Percentiles rank a stretch among this genome's conserved stretches.
Conservation (phyloP, 2,329 filamentous ascomycete species). For the Meredithiella fracta region DNA sequence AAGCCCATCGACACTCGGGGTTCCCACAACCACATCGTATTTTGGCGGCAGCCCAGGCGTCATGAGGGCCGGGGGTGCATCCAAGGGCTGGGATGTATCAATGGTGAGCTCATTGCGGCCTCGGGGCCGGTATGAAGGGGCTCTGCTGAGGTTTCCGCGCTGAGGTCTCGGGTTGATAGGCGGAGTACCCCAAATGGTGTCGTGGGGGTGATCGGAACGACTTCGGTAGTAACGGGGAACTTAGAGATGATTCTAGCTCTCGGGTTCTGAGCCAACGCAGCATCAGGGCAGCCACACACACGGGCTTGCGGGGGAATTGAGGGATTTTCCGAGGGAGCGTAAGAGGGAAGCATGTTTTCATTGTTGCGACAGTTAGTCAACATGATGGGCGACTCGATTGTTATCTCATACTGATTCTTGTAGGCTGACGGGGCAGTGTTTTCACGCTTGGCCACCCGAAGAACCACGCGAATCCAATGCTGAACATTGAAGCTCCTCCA, state of each 20-base stretch:
- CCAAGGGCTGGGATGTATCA: slow-evolving; percentile 55
- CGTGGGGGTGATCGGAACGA: slow-evolving; percentile 1
- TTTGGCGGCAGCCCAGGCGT: slow-evolving; percentile 49
- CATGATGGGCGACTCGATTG: slow-evolving; percentile 88
- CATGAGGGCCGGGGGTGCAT: slow-evolving; percentile 65
- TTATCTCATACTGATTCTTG: slow-evolving; percentile 87
- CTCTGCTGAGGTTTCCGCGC: slow-evolving; percentile 41
- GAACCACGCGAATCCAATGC: slow-evolving; percentile 81
- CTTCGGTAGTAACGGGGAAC: background rate
- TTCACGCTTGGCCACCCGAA: slow-evolving; percentile 67
- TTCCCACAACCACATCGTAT: slow-evolving; percentile 64
- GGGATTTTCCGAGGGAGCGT: slow-evolving; percentile 39
- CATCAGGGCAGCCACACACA: slow-evolving; percentile 39
- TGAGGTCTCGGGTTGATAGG: background rate
- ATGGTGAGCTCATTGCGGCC: slow-evolving; percentile 51
- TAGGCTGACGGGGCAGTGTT: slow-evolving; percentile 51
- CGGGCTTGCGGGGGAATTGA: slow-evolving; percentile 28
- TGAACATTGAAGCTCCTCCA: slow-evolving; percentile 89
- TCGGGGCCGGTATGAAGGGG: slow-evolving; percentile 76
- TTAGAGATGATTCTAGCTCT: slow-evolving; percentile 7
- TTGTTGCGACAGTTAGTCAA: slow-evolving; percentile 89
- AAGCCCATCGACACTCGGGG: slow-evolving; percentile 48
- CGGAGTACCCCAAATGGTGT: background rate
- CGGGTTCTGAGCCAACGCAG: slow-evolving; percentile 10
- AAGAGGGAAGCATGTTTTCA: slow-evolving; percentile 73